phyloP scores from a whole-genome alignment of 1,139 yeast species.

The Scheffersomyces insectosa region DNA sequence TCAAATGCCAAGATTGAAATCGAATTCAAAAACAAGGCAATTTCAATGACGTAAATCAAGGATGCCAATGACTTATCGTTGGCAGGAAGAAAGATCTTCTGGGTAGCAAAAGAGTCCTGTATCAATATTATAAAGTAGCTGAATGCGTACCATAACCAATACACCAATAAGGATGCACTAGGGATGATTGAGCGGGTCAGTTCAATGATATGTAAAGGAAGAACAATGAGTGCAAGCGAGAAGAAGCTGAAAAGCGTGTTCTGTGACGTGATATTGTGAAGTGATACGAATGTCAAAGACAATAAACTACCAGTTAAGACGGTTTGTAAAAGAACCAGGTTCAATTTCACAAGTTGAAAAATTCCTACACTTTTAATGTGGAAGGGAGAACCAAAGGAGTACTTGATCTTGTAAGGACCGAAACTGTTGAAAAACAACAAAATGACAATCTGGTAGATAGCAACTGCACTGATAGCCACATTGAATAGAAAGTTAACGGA shows the following conservation, averaged over 20 bases:
- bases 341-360: slow-evolving; percentile 23
- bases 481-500: slow-evolving; percentile 14
- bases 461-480: slow-evolving; percentile 12
- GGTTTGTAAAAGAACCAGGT: slow-evolving; percentile 24
- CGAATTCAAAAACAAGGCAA: slow-evolving; percentile 24
- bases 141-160: slow-evolving; percentile 36
- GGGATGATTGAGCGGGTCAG: slow-evolving; percentile 31
- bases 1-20: slow-evolving; percentile 39
- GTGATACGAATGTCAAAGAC: slow-evolving; percentile 12
- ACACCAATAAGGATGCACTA: slow-evolving; percentile 32
- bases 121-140: slow-evolving; percentile 17
- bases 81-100: slow-evolving; percentile 27
- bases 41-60: slow-evolving; percentile 13
- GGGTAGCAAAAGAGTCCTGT: slow-evolving; percentile 30
- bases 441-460: slow-evolving; percentile 18
- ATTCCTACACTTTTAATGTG: slow-evolving; percentile 29
- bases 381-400: slow-evolving; percentile 31
- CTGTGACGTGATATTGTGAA: slow-evolving; percentile 8
- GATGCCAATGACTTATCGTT: slow-evolving; percentile 18
- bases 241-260: slow-evolving; percentile 1
- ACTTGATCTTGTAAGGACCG: slow-evolving; percentile 29
- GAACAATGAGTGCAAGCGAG: slow-evolving; percentile 14
- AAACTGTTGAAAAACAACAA: slow-evolving; percentile 20
- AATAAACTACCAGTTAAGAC: slow-evolving; percentile 16
- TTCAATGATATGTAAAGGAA: slow-evolving; percentile 43